Base-by-base conservation (phyloP, 2,329 filamentous ascomycete species). In the Fusarium fujikuroi region DNA sequence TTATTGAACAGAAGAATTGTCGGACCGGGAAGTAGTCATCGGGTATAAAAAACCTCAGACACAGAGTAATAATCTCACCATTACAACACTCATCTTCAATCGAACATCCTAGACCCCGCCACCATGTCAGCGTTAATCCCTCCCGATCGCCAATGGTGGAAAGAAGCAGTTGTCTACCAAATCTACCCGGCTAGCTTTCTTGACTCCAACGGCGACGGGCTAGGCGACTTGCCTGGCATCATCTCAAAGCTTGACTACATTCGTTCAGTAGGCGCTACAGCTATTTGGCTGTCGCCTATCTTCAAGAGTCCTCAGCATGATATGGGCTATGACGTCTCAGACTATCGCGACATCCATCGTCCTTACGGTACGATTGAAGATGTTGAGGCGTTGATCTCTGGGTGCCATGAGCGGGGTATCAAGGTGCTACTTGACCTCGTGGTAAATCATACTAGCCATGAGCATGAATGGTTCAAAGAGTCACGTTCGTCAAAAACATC, bases 331-430 rank as follows among this genome's bases (percentile, higher is more conserved):
- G 90, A 92, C 74, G 87, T 92, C 44, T 85, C 86, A 1, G 86
- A 93, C 77, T 93, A 92, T 67, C 65, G 75, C 7, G 72, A 75
- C 32, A 79, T 79, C 9, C 70, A 79, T 19, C 53, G 43, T 2
- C 87, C 86, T 9, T 93, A 93, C 72, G 92, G 92, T 4, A 91
- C 89, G 2, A 81, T 93, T 21, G 81, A 84, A 60, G 91, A 94
- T 78, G 88, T 93, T 47, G 89, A 93, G 42, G 78, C 82, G 1
- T 79, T 93, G 42, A 90, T 93, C 54, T 75, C 85, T 21, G 87
- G 87, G 2, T 87, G 88, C 58, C 90, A 93, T 70, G 77, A 85
- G 18, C 62, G 75, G 14, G 57, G 54, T 9, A 76, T 78, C 25
- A 78, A 77, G 36, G 25, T 78, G 0, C 30, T 78, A 6, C 58